Base-by-base conservation (phyloP, 805 yeast genomes). In the Candida qinlingensis region DNA sequence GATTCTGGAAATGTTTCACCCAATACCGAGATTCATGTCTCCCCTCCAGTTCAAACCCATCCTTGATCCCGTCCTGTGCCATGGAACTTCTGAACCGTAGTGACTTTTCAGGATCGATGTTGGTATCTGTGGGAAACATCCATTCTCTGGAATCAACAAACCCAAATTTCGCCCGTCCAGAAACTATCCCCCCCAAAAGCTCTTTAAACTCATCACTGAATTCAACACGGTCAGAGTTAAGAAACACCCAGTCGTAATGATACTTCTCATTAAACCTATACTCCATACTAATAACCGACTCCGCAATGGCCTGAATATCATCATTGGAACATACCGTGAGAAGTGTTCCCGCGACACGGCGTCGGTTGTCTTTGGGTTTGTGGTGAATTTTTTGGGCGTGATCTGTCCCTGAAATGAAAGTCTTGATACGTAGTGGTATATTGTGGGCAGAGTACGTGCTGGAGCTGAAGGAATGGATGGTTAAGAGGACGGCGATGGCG, bases 171-270 rank as follows among this genome's bases (percentile, higher is more conserved):
- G 85, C 80, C 34, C 67, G 73, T 42, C 96, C 96, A 47, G 85
- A 75, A 36, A 81, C 79, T 47, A 81, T 70, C 3, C 73, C 64
- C 0, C 73, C 48, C 11, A 88, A 76, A 37, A 70, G 67, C 4
- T 60, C 59, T 61, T 78, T 83, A 68, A 91, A 90, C 47, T 83
- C 87, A 3, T 82, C 83, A 34, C 75, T 70, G 65, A 88, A 91
- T 28, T 76, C 81, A 49, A 77, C 81, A 62, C 91, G 92, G 28
- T 42, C 45, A 25, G 39, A 13, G 68, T 91, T 91, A 57, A 92
- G 71, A 66, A 91, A 91, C 13, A 90, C 90, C 96, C 97, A 91
- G 65, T 89, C 96, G 65, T 91, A 92, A 54, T 85, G 79, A 68
- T 61, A 90, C 54, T 82, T 72, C 43, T 67, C 64, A 70, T 91